Percentiles rank a stretch among this genome's conserved stretches.
phyloP scores from a whole-genome alignment of 257 asterid species.

The Nicotiana obtusifolia region DNA sequence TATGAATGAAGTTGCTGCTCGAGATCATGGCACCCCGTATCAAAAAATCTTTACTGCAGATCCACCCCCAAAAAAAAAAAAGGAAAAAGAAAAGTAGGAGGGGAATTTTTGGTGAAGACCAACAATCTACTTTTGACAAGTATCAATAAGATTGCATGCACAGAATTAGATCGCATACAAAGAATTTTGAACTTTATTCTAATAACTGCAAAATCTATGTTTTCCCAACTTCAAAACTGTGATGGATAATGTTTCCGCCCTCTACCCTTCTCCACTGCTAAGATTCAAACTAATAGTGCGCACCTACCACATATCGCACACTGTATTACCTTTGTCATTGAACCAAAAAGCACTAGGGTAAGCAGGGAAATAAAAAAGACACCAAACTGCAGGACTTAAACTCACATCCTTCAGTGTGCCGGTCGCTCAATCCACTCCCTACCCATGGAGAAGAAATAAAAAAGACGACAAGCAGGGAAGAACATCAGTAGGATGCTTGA shows the following conservation, averaged over 20 bases:
- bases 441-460: neutral
- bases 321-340: neutral
- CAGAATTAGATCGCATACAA: neutral
- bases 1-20: conserved; percentile 24
- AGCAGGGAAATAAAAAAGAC: too few species aligned
- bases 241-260: neutral
- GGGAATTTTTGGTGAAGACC: neutral
- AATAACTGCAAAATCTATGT: neutral
- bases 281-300: neutral
- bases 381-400: neutral
- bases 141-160: neutral
- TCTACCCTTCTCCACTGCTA: neutral
- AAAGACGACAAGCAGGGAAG: neutral
- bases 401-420: neutral
- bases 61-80: neutral
- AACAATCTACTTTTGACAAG: neutral
- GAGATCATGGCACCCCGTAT: conserved; percentile 28
- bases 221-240: neutral
- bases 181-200: too few species aligned
- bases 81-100: neutral
- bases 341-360: neutral
- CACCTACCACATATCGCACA: neutral
- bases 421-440: neutral
- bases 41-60: neutral
- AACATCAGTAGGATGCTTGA: neutral